Conservation (phyloP, 192 early-diverging fungal genomes). For the Coemansia sp. region DNA sequence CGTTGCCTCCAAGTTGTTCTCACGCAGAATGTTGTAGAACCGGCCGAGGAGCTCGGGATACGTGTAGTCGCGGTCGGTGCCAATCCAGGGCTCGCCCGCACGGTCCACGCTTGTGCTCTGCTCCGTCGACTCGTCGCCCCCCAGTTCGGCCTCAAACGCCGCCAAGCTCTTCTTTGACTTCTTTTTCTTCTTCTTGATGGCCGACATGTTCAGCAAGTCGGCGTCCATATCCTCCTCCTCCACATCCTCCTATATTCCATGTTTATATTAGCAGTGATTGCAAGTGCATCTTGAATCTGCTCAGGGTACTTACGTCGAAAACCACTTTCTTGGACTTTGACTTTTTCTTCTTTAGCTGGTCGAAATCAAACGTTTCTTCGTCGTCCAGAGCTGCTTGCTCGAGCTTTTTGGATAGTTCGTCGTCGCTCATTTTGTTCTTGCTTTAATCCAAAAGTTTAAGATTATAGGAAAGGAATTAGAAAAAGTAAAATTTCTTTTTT, state of each 20-base stretch:
- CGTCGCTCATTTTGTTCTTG: conserved; percentile 32
- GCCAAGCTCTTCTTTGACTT: conserved; percentile 78
- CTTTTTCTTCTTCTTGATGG: conserved; percentile 63
- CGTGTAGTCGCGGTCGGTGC: conserved; percentile 88
- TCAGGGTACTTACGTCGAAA: conserved; percentile 35
- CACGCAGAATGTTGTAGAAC: conserved; percentile 85
- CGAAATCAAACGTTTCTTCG: conserved; percentile 12
- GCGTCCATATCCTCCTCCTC: conserved; percentile 39
- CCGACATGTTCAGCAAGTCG: conserved; percentile 34
- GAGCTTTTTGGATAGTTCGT: conserved; percentile 28
- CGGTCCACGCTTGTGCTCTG: conserved; percentile 43
- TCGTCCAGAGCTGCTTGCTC: conserved; percentile 18
- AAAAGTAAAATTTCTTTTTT: conserved; percentile 4
- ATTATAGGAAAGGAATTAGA: not conserved
- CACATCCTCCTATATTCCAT: conserved; percentile 27
- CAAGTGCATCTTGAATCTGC: not conserved
- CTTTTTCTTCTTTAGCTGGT: conserved; percentile 57
- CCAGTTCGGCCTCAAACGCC: conserved; percentile 80
- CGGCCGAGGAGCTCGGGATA: conserved; percentile 89
- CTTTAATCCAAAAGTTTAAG: not conserved
- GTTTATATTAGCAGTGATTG: not conserved
- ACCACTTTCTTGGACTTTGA: conserved; percentile 53
- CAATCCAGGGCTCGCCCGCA: conserved; percentile 79
- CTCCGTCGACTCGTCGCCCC: conserved; percentile 58
- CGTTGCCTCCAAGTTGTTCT: conserved; percentile 90